A percentile compares a stretch with the other conserved stretches of the same genome.
Evolutionary conservation across 2,329 filamentous ascomycete species (phyloP).

Genomic region (Talaromyces pinophilus): DNA sequence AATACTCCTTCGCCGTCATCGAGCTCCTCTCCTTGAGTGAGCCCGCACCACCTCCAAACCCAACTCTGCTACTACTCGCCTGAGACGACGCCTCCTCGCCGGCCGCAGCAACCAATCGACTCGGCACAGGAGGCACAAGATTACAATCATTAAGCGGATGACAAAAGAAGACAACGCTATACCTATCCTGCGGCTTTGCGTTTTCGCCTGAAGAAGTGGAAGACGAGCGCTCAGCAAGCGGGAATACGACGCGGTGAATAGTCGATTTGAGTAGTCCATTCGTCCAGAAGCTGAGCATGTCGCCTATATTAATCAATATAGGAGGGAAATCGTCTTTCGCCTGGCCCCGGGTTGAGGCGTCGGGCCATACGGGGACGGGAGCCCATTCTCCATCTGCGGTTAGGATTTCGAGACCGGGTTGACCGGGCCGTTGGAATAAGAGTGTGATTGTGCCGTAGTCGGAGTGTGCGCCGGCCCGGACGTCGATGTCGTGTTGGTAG

Average conservation of each 20-base stretch:
- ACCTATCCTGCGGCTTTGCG: constrained; percentile 48
- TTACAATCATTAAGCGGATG: constrained; percentile 59
- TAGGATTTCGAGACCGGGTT: constrained; percentile 83
- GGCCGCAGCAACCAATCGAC: constrained; percentile 46
- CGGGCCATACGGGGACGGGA: constrained; percentile 66
- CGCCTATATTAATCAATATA: constrained; percentile 71
- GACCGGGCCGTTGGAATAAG: constrained; percentile 81
- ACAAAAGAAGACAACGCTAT: constrained; percentile 64
- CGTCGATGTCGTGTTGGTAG: constrained; percentile 58
- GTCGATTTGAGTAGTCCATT: constrained; percentile 83
- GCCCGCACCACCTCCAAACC: constrained; percentile 45
- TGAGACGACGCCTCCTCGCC: constrained; percentile 32
- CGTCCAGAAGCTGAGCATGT: constrained; percentile 82
- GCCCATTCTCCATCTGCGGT: constrained; percentile 61
- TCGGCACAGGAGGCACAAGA: constrained; percentile 57
- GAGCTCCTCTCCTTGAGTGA: constrained; percentile 37
- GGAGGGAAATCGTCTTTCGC: constrained; percentile 57
- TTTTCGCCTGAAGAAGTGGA: constrained; percentile 26
- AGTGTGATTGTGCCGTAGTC: constrained; percentile 74
- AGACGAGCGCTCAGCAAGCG: constrained; percentile 41
- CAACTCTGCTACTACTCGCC: constrained; percentile 41
- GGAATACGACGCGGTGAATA: constrained; percentile 83
- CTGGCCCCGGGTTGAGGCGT: background rate
- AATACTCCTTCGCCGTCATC: constrained; percentile 61
- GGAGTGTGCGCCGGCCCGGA: constrained; percentile 87